A percentile compares a stretch with the other conserved stretches of the same genome.
Evolutionary conservation across 2,329 filamentous ascomycete genomes (phyloP).

Genomic region (Aurifilum marmelostoma): DNA sequence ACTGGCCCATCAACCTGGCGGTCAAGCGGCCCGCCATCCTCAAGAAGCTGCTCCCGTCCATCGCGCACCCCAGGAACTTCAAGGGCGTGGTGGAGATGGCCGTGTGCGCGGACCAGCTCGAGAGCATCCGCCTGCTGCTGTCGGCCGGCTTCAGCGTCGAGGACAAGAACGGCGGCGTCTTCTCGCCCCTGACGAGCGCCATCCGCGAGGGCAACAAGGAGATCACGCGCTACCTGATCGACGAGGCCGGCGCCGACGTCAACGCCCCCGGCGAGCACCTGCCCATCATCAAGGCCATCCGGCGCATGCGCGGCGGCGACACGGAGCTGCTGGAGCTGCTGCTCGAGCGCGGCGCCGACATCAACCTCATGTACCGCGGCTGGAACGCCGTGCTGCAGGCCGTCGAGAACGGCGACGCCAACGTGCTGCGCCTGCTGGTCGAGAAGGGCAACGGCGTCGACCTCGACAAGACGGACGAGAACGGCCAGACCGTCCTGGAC

Average conservation of each 20-base stretch:
- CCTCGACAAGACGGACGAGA: conserved; percentile 34
- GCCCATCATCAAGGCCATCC: conserved; percentile 70
- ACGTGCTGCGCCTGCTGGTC: conserved; percentile 56
- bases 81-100: conserved; percentile 71
- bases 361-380: conserved; percentile 68
- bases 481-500: conserved; percentile 50
- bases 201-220: conserved; percentile 65
- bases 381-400: conserved; percentile 70
- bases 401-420: conserved; percentile 63
- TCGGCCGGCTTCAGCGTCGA: conserved; percentile 68
- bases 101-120: conserved; percentile 67
- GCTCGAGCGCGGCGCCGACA: conserved; percentile 65
- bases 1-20: conserved; percentile 74
- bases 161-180: conserved; percentile 73
- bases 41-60: conserved; percentile 58
- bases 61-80: conserved; percentile 62
- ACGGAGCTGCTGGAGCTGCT: conserved; percentile 65
- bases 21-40: conserved; percentile 64
- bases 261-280: conserved; percentile 72
- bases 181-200: conserved; percentile 69
- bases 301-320: conserved; percentile 58
- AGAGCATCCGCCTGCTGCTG: conserved; percentile 68
- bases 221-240: conserved; percentile 64
- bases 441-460: conserved; percentile 36
- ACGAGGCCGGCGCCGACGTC: conserved; percentile 64